Evolutionary conservation across 345 rosid genomes (phyloP).

Genomic region (Boechera stricta): DNA sequence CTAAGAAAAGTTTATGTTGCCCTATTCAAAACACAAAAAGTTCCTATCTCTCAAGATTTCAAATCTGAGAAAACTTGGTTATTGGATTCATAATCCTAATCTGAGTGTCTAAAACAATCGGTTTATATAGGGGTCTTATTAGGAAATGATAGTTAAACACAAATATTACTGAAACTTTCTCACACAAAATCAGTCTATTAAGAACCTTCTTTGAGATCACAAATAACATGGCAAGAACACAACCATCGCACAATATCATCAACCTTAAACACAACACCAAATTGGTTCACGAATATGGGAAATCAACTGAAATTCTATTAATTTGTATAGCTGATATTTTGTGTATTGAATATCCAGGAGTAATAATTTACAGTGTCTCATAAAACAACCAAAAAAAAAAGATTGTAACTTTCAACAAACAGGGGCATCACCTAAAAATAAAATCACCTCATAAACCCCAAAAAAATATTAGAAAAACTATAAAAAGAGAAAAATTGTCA

Average conservation of each 20-base stretch:
- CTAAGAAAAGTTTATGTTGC: background rate
- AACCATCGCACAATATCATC: constrained; percentile 18
- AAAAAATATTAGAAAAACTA: constrained; percentile 3
- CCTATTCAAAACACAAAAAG: background rate
- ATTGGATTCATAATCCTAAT: background rate
- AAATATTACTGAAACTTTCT: background rate
- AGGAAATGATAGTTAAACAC: background rate
- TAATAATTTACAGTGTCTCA: constrained; percentile 22
- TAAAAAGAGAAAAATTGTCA: constrained; percentile 35
- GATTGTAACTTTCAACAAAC: constrained; percentile 10
- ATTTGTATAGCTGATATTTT: constrained; percentile 13
- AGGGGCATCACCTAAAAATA: background rate
- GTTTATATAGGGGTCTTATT: background rate
- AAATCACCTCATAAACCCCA: constrained; percentile 6
- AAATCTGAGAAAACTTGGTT: background rate
- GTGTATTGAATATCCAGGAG: background rate
- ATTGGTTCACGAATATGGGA: background rate
- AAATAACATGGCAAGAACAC: constrained; percentile 28
- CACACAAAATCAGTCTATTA: background rate
- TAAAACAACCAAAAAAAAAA: background rate
- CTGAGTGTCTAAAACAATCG: background rate
- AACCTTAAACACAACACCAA: background rate
- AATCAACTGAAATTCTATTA: background rate
- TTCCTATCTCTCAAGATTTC: background rate
- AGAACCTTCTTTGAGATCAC: background rate